Conservation (phyloP, 202 grass and related monocot genomes). For the Carex arenaria region DNA sequence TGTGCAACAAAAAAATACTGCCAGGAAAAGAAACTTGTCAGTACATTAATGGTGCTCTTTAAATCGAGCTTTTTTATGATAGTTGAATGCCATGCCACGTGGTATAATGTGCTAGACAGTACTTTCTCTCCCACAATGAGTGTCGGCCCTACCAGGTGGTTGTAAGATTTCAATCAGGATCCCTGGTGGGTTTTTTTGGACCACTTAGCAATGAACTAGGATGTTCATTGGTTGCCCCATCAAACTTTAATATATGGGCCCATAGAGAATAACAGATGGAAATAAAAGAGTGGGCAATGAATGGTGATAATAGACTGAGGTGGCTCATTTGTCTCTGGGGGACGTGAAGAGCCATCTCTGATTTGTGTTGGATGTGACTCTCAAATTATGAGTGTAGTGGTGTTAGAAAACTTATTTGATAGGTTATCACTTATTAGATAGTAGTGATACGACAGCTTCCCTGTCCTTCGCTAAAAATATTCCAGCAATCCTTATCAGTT, state of each 20-base stretch:
- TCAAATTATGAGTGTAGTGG: background rate
- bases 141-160: constrained; percentile 2
- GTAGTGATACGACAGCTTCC: background rate
- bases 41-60: background rate
- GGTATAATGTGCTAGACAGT: constrained; percentile 3
- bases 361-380: background rate
- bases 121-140: background rate
- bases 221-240: constrained; percentile 6
- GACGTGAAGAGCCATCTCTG: background rate
- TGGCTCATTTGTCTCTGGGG: background rate
- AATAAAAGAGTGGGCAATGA: background rate
- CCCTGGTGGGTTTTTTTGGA: background rate
- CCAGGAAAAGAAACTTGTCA: background rate
- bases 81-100: background rate
- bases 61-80: background rate
- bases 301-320: background rate
- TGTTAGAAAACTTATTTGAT: constrained; percentile 21
- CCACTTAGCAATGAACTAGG: background rate
- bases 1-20: background rate
- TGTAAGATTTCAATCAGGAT: constrained; percentile 13
- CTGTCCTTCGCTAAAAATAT: background rate
- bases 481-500: background rate
- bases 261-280: background rate
- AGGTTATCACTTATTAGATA: constrained; percentile 10
- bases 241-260: background rate